A percentile compares a stretch with the other conserved stretches of the same genome.
These are phyloP conservation scores for Clonostachys rhizophaga DNA, from an alignment of 2,329 filamentous ascomycete species.

Conservation along the genomic window DNA sequence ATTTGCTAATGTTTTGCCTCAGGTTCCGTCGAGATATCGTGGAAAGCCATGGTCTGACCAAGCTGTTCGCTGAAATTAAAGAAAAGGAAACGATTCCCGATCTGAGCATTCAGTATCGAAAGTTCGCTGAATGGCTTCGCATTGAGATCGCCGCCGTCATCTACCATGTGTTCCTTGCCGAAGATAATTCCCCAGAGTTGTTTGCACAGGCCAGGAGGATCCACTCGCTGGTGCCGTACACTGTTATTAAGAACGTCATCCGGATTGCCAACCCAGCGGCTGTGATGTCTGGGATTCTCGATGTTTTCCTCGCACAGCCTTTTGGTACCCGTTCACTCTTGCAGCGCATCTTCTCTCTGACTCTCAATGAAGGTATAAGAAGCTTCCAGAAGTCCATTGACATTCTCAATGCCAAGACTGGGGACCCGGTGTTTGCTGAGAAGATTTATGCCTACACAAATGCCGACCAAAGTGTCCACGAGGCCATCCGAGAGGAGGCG, in stretches of 20 bases:
- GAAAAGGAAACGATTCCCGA: constrained; percentile 84
- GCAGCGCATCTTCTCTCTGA: constrained; percentile 91
- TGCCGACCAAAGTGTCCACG: constrained; percentile 70
- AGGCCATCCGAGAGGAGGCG: constrained; percentile 69
- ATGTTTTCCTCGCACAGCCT: constrained; percentile 92
- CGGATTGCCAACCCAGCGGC: constrained; percentile 92
- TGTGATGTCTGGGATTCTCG: constrained; percentile 93
- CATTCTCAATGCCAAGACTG: constrained; percentile 68
- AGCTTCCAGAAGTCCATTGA: constrained; percentile 86
- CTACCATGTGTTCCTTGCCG: constrained; percentile 94
- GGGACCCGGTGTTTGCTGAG: constrained; percentile 71
- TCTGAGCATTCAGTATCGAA: constrained; percentile 91
- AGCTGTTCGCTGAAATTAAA: constrained; percentile 88
- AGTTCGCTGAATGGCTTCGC: constrained; percentile 96
- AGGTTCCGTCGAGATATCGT: constrained; percentile 64
- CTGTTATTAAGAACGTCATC: constrained; percentile 92
- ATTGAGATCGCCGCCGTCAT: constrained; percentile 96
- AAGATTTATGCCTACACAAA: constrained; percentile 81
- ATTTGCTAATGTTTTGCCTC: constrained; percentile 9
- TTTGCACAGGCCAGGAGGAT: constrained; percentile 93
- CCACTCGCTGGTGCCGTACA: constrained; percentile 91
- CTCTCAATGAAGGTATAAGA: constrained; percentile 84
- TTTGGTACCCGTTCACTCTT: constrained; percentile 87
- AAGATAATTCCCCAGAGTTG: constrained; percentile 95
- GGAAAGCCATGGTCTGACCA: constrained; percentile 79